Evolutionary conservation across 441 rosid species (phyloP), one percentile per base, ranked within the genome.

Genomic region (Adansonia rubrostipa): DNA sequence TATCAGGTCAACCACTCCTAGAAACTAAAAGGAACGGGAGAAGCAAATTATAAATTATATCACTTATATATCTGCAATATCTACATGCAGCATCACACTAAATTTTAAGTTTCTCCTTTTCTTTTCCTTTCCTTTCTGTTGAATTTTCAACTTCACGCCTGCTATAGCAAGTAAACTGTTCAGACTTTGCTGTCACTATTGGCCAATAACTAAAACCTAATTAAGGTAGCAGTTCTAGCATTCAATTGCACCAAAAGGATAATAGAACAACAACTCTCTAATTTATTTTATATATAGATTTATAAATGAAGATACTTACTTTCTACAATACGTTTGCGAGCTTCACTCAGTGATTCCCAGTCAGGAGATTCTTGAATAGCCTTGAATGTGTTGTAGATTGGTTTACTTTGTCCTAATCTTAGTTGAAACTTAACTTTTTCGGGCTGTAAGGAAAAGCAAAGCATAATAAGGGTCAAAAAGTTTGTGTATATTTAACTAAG

Each of bases 321-420:
- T 80, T 91, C 95, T 56, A 94, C 97, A 77, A 92, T 82, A 75
- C 97, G 93, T 79, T 88, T 92, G 57, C 87, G 84, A 79, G 95
- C 94, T 78, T 87, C 92, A 74, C 84, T 92, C 5, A 91, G 86
- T 4, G 89, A 79, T 20, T 84, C 69, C 97, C 95, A 93, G 7
- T 91, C 89, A 42, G 91, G 82, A 78, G 94, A 91, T 14, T 92
- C 92, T 75, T 77, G 89, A 73, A 92, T 89, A 75, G 91, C 92
- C 82, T 86, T 87, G 81, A 92, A 92, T 17, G 97, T 92, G 80
- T 87, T 85, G 85, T 89, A 91, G 65, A 93, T 85, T 57, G 98
- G 98, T 79, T 88, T 89, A 81, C 98, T 93, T 81, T 93, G 98
- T 42, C 93, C 92, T 56, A 93, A 78, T 74, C 91, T 89, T 45